Percentiles rank a stretch among this genome's conserved stretches.
Evolutionary conservation across 2,329 filamentous ascomycete genomes (phyloP).

Genomic region (Stemphylium beticola): DNA sequence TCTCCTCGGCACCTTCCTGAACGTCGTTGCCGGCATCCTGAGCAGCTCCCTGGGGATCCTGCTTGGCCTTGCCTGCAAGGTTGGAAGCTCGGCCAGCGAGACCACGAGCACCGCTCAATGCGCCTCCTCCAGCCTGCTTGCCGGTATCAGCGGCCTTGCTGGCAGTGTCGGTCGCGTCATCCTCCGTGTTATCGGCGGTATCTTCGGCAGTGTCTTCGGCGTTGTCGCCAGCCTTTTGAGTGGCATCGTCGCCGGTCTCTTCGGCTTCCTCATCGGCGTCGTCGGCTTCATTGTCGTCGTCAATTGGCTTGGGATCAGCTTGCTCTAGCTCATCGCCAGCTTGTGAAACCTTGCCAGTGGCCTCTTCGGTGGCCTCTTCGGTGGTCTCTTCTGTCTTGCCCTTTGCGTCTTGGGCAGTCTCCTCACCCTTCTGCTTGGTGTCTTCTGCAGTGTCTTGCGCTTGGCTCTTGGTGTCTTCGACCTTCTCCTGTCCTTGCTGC

Average conservation of each 20-base stretch:
- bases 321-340: constrained; percentile 54
- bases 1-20: constrained; percentile 43
- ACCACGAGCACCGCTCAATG: constrained; percentile 53
- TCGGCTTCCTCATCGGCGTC: constrained; percentile 31
- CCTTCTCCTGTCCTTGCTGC: constrained; percentile 45
- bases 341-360: constrained; percentile 56
- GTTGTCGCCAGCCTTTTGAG: constrained; percentile 55
- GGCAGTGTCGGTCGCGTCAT: constrained; percentile 47
- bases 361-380: constrained; percentile 47
- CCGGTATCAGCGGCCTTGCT: constrained; percentile 44
- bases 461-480: constrained; percentile 50
- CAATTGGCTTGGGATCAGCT: constrained; percentile 55
- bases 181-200: constrained; percentile 49
- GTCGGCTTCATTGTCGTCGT: constrained; percentile 46
- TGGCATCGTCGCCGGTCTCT: constrained; percentile 47
- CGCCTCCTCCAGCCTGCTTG: constrained; percentile 46
- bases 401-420: constrained; percentile 45
- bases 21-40: constrained; percentile 47
- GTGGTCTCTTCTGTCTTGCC: constrained; percentile 44
- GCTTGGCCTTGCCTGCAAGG: constrained; percentile 51
- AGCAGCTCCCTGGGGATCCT: constrained; percentile 48
- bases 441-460: constrained; percentile 47
- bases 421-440: constrained; percentile 38
- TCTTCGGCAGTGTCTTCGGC: constrained; percentile 48
- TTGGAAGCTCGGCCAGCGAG: constrained; percentile 56